These are phyloP conservation scores for Collybiopsis luxurians DNA, from an alignment of 768 basidiomycete species.

Conservation along the genomic window DNA sequence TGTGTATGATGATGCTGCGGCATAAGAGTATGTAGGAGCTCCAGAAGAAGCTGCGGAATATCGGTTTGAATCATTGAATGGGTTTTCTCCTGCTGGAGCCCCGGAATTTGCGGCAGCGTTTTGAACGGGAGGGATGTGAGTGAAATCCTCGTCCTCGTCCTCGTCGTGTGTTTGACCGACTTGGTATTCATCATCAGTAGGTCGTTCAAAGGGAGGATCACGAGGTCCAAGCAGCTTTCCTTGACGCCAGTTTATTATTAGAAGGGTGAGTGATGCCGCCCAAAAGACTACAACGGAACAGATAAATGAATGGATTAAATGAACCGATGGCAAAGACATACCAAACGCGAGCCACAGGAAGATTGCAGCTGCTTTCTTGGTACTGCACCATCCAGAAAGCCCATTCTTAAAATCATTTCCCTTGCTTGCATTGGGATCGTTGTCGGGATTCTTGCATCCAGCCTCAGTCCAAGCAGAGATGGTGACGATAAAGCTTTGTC, in stretches of 20 bases:
- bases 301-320: neutral
- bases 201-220: conserved; percentile 77
- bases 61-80: conserved; percentile 57
- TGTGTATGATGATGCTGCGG: conserved; percentile 19
- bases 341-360: conserved; percentile 89
- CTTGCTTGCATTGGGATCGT: conserved; percentile 75
- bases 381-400: conserved; percentile 82
- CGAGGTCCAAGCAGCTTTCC: conserved; percentile 55
- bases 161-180: conserved; percentile 50
- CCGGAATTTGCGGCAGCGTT: conserved; percentile 19
- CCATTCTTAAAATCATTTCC: conserved; percentile 66
- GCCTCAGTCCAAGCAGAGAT: conserved; percentile 86
- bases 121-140: conserved; percentile 42
- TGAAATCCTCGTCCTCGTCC: conserved; percentile 58
- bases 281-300: conserved; percentile 57
- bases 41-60: conserved; percentile 36
- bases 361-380: conserved; percentile 86
- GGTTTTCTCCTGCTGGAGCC: conserved; percentile 28
- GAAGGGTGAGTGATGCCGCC: conserved; percentile 63
- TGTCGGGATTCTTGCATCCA: conserved; percentile 82
- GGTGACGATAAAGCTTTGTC: conserved; percentile 63
- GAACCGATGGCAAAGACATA: conserved; percentile 36
- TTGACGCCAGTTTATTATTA: conserved; percentile 75
- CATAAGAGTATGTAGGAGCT: conserved; percentile 19
- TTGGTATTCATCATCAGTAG: conserved; percentile 33